Base-by-base conservation (phyloP, 2,329 filamentous ascomycete species). In the Colletotrichum eremochloae region DNA sequence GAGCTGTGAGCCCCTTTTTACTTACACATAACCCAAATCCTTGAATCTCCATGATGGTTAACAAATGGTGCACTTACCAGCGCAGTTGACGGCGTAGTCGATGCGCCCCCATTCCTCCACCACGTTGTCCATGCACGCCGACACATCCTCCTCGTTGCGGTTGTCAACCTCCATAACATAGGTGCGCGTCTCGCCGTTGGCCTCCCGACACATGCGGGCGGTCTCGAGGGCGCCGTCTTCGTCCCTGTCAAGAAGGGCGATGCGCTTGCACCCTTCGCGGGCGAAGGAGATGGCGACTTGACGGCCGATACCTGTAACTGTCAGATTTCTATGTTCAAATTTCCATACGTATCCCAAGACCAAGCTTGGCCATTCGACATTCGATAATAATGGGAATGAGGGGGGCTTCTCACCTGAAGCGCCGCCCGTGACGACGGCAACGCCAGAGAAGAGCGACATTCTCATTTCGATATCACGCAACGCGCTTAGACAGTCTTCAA, bases 71-170 rank as follows among this genome's bases (percentile, higher is more conserved):
- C 14, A 72, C 72, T 46, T 60, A 81, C 81, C 84, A 33, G 84
- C 85, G 69, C 79, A 82, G 76, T 86, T 86, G 46, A 84, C 81
- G 24, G 82, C 82, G 76, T 86, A 86, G 76, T 86, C 84, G 20
- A 86, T 79, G 5, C 84, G 77, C 0, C 81, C 81, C 66, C 83
- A 84, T 18, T 76, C 74, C 1, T 75, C 71, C 5, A 83, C 78
- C 3, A 79, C 77, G 5, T 62, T 74, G 5, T 78, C 77, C 63
- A 86, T 76, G 12, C 82, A 78, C 4, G 64, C 64, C 5, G 80
- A 71, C 11, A 86, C 77, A 5, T 82, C 76, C 1, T 76, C 75
- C 38, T 82, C 80, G 18, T 79, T 74, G 5, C 80, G 75, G 38
- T 83, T 79, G 74, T 86, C 83, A 1, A 80, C 79, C 15, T 75